Evolutionary conservation across 140 eudicot genomes (phyloP).

Genomic region (Stevia rebaudiana): DNA sequence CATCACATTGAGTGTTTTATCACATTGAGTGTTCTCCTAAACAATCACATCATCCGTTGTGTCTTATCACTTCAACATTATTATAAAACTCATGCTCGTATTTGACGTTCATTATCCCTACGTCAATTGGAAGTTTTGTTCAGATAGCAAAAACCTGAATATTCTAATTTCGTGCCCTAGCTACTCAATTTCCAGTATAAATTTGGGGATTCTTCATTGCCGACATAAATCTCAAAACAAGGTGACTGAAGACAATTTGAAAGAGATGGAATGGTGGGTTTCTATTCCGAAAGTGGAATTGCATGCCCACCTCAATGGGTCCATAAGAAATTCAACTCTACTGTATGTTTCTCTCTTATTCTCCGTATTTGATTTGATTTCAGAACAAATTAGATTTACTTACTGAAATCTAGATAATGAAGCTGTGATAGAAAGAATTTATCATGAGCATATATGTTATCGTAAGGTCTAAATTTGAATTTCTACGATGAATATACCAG

Average conservation of each 20-base stretch:
- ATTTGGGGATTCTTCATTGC: constrained; percentile 5
- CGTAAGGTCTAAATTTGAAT: not conserved
- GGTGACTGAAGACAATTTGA: not conserved
- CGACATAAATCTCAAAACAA: not conserved
- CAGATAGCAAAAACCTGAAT: no score
- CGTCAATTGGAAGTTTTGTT: not conserved
- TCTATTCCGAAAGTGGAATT: constrained; percentile 82
- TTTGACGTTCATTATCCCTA: not conserved
- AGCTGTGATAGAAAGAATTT: not conserved
- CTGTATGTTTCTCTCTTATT: constrained; percentile 41
- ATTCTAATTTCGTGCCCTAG: constrained; percentile 26
- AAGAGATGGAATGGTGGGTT: constrained; percentile 54
- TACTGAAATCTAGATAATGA: constrained; percentile 1
- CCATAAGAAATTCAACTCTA: constrained; percentile 77
- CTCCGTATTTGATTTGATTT: not conserved
- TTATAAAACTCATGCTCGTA: not conserved
- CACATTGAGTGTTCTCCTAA: no score
- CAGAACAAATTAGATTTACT: not conserved
- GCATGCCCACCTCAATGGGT: constrained; percentile 95
- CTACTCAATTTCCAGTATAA: not conserved
- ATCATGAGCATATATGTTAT: not conserved
- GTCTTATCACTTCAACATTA: not conserved
- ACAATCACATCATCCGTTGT: no score
- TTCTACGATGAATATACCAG: not conserved
- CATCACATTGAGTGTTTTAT: no score